Percentiles rank a stretch among this genome's conserved stretches.
These are phyloP conservation scores for Solanum stenotomum DNA, from an alignment of 257 asterid species.

Conservation along the genomic window DNA sequence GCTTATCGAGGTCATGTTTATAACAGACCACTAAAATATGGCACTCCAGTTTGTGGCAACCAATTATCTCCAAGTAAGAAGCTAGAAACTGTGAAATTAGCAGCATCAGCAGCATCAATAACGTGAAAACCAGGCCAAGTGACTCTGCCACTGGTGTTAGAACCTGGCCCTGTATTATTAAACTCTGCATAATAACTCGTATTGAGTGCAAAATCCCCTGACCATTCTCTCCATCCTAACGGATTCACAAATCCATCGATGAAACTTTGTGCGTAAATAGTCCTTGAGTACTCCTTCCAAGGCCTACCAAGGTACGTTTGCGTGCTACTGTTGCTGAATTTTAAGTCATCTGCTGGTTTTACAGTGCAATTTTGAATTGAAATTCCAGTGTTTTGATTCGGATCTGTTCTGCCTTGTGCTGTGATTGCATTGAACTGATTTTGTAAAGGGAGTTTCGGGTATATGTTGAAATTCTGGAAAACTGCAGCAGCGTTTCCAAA, in stretches of 20 bases:
- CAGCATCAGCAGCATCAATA: constrained; percentile 2
- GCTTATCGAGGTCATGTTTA: background rate
- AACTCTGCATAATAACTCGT: constrained; percentile 24
- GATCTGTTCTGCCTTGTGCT: constrained; percentile 19
- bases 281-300: constrained; percentile 11
- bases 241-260: background rate
- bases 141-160: constrained; percentile 1
- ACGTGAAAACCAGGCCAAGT: constrained; percentile 1
- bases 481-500: constrained; percentile 28
- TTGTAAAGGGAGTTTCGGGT: constrained; percentile 11
- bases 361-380: constrained; percentile 11
- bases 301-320: constrained; percentile 11
- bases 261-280: constrained; percentile 6
- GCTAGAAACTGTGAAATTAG: constrained; percentile 1
- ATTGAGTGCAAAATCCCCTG: constrained; percentile 9
- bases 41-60: constrained; percentile 9
- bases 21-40: background rate
- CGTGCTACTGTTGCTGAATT: background rate
- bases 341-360: constrained; percentile 14
- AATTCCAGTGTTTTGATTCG: constrained; percentile 19
- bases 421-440: constrained; percentile 24
- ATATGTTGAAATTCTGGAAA: constrained; percentile 17
- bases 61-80: constrained; percentile 7
- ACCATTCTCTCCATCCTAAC: constrained; percentile 1
- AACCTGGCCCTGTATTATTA: constrained; percentile 19